A percentile compares a stretch with the other conserved stretches of the same genome.
These are phyloP conservation scores for Lippia alba DNA, from an alignment of 305 asterid genomes.

Conservation along the genomic window DNA sequence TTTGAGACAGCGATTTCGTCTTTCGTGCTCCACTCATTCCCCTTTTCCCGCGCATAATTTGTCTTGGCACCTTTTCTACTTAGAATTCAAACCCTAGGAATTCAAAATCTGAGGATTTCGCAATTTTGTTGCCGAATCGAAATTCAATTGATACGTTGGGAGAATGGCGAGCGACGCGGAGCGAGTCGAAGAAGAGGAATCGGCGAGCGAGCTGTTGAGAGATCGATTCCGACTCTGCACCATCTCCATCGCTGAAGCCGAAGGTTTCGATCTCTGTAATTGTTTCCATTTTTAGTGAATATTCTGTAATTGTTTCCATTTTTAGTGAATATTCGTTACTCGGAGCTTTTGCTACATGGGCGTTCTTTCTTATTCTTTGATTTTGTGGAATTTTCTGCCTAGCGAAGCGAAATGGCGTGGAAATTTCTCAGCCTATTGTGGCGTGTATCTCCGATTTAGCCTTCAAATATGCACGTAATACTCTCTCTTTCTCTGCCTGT, in stretches of 20 bases:
- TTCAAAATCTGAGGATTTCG: conserved; percentile 23
- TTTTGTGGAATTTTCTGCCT: conserved; percentile 25
- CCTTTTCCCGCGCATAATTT: conserved; percentile 52
- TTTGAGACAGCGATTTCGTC: not conserved
- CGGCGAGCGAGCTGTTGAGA: conserved; percentile 64
- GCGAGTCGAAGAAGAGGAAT: conserved; percentile 76
- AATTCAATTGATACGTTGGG: not conserved
- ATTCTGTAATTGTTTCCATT: not conserved
- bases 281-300: not conserved
- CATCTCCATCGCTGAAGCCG: conserved; percentile 78
- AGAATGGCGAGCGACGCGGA: conserved; percentile 67
- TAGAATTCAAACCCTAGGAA: conserved; percentile 38
- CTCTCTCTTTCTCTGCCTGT: conserved; percentile 11
- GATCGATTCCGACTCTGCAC: conserved; percentile 87
- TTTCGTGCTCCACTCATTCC: conserved; percentile 24
- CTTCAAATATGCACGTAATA: conserved; percentile 78
- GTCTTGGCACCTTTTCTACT: not conserved
- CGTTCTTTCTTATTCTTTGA: not conserved
- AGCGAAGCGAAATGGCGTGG: conserved; percentile 84
- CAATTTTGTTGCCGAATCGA: conserved; percentile 7
- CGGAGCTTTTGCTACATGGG: not conserved
- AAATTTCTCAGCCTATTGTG: conserved; percentile 76
- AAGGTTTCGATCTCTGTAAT: conserved; percentile 52
- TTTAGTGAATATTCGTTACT: not conserved
- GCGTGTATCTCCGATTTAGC: conserved; percentile 84